Evolutionary conservation across 192 early-diverging fungal species (phyloP).

Genomic region (Hyaloraphidium curvatum): DNA sequence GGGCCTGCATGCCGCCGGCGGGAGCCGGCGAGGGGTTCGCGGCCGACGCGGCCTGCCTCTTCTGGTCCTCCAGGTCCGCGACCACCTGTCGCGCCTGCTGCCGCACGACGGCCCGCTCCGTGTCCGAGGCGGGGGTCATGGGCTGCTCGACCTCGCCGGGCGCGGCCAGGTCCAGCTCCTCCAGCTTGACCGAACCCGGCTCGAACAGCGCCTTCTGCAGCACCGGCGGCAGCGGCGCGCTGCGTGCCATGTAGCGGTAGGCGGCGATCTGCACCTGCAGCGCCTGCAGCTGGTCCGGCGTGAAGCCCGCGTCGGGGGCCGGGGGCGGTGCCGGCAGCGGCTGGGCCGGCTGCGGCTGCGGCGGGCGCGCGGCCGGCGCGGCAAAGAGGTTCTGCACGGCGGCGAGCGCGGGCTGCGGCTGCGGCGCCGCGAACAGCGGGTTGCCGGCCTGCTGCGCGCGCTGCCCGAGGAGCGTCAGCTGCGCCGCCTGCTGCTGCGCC

Average conservation of each 20-base stretch:
- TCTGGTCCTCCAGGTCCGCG: slow-evolving; percentile 14
- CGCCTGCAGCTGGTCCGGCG: slow-evolving; percentile 37
- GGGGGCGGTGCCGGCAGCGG: slow-evolving; percentile 10
- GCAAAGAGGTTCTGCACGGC: no score
- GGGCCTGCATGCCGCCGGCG: background rate
- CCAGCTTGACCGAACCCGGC: no score
- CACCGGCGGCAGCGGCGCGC: slow-evolving; percentile 52
- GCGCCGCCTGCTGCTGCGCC: no score
- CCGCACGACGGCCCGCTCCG: background rate
- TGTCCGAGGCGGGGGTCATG: background rate
- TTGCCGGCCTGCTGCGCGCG: no score
- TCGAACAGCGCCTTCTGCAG: slow-evolving; percentile 52
- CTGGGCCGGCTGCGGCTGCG: slow-evolving; percentile 16
- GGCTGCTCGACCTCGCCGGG: background rate
- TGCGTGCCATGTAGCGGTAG: slow-evolving; percentile 59
- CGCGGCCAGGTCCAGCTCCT: no score
- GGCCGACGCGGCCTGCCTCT: slow-evolving; percentile 22
- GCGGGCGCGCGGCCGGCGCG: background rate
- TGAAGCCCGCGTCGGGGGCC: slow-evolving; percentile 13
- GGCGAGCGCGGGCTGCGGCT: no score
- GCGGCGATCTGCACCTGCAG: slow-evolving; percentile 70
- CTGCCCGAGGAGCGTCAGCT: no score
- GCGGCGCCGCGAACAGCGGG: no score
- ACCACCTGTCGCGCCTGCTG: slow-evolving; percentile 15
- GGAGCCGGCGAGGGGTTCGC: slow-evolving; percentile 24